Conservation (phyloP, 2,329 filamentous ascomycete genomes). For the Delphinella strobiligena region DNA sequence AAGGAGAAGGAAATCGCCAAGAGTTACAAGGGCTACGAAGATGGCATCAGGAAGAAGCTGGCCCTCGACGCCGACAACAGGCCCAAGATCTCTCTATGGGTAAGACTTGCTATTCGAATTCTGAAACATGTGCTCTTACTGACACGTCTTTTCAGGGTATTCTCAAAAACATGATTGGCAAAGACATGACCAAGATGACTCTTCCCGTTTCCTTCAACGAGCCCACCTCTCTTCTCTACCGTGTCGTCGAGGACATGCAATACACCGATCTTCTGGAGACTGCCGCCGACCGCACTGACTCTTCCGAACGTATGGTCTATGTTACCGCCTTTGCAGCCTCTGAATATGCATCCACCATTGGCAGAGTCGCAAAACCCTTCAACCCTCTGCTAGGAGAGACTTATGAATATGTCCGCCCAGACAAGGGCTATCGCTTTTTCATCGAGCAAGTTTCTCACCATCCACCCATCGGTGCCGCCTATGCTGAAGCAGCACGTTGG, state of each 20-base stretch:
- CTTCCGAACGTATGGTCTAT: slow-evolving; percentile 84
- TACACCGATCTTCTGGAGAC: slow-evolving; percentile 86
- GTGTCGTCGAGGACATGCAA: slow-evolving; percentile 95
- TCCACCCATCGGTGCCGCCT: slow-evolving; percentile 84
- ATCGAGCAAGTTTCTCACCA: slow-evolving; percentile 98
- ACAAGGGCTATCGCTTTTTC: slow-evolving; percentile 97
- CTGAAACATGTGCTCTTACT: slow-evolving; percentile 15
- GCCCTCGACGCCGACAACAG: slow-evolving; percentile 87
- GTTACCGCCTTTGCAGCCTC: slow-evolving; percentile 92
- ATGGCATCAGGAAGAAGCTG: slow-evolving; percentile 64
- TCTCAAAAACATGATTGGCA: slow-evolving; percentile 98
- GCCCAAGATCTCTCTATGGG: slow-evolving; percentile 92
- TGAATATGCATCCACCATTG: slow-evolving; percentile 94
- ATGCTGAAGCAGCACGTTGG: slow-evolving; percentile 87
- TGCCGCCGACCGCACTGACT: slow-evolving; percentile 73
- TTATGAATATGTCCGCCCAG: slow-evolving; percentile 88
- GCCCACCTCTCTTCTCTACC: slow-evolving; percentile 86
- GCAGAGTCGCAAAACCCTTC: slow-evolving; percentile 94
- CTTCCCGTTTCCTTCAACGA: slow-evolving; percentile 97
- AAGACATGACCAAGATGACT: slow-evolving; percentile 99
- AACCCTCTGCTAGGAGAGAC: slow-evolving; percentile 94
- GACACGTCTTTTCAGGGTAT: slow-evolving; percentile 63
- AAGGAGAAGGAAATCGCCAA: slow-evolving; percentile 55
- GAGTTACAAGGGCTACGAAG: slow-evolving; percentile 84
- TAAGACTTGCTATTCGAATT: slow-evolving; percentile 35